phyloP scores from a whole-genome alignment of 2,329 filamentous ascomycete genomes.

The Ophiosphaerella narmari region DNA sequence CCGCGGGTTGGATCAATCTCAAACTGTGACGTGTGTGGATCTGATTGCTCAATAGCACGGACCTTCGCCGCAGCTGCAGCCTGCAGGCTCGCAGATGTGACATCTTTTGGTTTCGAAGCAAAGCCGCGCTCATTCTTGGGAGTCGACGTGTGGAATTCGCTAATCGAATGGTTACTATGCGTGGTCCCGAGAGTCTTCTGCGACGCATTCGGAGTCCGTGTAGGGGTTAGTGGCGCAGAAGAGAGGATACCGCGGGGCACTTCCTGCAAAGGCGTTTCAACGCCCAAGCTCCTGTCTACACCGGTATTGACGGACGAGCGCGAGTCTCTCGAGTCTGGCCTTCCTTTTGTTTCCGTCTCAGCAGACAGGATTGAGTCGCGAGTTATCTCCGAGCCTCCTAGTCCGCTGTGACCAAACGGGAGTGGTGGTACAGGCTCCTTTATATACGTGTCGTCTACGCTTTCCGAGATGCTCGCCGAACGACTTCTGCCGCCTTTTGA shows the following conservation, averaged over 20 bases:
- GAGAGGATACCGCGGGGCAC: conserved; percentile 66
- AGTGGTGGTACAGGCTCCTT: conserved; percentile 71
- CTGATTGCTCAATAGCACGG: conserved; percentile 40
- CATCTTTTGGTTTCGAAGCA: conserved; percentile 37
- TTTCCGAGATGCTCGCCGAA: conserved; percentile 59
- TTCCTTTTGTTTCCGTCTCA: conserved; percentile 64
- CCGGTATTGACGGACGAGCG: conserved; percentile 62
- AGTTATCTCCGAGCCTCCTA: conserved; percentile 85
- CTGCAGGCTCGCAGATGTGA: conserved; percentile 25
- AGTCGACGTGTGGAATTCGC: conserved; percentile 54
- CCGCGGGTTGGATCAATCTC: conserved; percentile 59
- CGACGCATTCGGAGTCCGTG: conserved; percentile 61
- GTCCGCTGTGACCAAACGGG: conserved; percentile 79
- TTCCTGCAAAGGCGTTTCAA: conserved; percentile 62
- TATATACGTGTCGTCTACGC: conserved; percentile 57
- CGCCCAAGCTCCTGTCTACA: conserved; percentile 3
- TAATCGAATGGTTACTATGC: conserved; percentile 63
- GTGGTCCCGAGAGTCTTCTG: conserved; percentile 67
- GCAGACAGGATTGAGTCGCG: conserved; percentile 85
- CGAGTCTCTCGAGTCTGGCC: conserved; percentile 60
- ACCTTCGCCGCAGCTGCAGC: conserved; percentile 46
- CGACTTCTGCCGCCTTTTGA: conserved; percentile 58
- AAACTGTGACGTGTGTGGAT: conserved; percentile 43
- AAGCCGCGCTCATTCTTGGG: conserved; percentile 53
- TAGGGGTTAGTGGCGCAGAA: conserved; percentile 65